phyloP scores from a whole-genome alignment of 805 yeast species.

The Hanseniaspora valbyensis region DNA sequence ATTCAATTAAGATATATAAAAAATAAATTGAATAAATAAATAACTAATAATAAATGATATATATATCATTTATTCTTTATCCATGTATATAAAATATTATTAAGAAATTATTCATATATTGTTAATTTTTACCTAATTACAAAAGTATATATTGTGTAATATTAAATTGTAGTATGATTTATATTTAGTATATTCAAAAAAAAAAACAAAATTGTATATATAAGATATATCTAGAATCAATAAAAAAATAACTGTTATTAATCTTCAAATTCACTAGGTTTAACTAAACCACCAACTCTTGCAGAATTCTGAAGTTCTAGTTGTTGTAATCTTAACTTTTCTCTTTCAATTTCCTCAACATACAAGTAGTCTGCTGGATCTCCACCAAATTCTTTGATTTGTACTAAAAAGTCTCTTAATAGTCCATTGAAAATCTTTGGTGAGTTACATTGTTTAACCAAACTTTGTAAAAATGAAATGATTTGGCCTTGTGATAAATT shows the following conservation, averaged over 20 bases:
- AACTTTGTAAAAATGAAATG: conserved; percentile 64
- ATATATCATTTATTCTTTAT: background rate
- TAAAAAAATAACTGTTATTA: background rate
- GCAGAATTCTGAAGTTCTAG: conserved; percentile 50
- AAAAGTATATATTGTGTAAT: background rate
- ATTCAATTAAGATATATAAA: conserved; percentile 48
- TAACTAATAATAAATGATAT: background rate
- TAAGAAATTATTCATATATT: too few relatives aligned
- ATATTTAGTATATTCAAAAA: too few relatives aligned
- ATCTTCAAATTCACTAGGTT: conserved; percentile 80
- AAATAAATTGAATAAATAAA: conserved; percentile 6
- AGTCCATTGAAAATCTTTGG: conserved; percentile 67
- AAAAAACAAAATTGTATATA: background rate
- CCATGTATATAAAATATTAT: background rate
- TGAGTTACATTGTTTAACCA: conserved; percentile 63
- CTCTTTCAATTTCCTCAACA: conserved; percentile 84
- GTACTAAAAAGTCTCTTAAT: conserved; percentile 89
- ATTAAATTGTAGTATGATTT: background rate
- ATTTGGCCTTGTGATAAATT: conserved; percentile 79
- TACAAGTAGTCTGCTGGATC: conserved; percentile 88
- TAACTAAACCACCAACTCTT: conserved; percentile 83
- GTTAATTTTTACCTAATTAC: too few relatives aligned
- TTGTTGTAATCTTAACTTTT: conserved; percentile 56
- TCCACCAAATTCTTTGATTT: conserved; percentile 91
- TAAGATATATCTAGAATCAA: conserved; percentile 1